Evolutionary conservation across 2,329 filamentous ascomycete genomes (phyloP), one percentile per base, ranked within the genome.

Genomic region (Epichloe typhina): DNA sequence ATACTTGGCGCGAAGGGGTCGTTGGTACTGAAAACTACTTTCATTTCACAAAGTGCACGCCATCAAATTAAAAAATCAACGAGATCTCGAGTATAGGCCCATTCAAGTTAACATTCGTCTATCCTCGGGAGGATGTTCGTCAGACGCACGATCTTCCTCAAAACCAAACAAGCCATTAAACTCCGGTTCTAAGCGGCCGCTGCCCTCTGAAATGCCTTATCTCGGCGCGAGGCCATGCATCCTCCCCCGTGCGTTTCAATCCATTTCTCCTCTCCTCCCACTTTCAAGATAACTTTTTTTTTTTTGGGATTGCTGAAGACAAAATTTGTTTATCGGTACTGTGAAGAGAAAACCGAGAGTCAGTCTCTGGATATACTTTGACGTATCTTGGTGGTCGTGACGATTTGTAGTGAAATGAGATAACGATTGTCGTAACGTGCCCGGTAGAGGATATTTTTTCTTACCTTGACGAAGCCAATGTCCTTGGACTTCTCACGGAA

Each of bases 401-500:
- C 9, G 31, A 31, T 11, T 31, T 9, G 26, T 31, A 31, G 3
- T 31, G 31, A 31, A 31, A 8, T 8, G 8, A 31, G 26, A 26
- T 19, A 5, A 38, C 21, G 17, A 36, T 26, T 15, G 7, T 13
- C 3, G 37, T 42, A 23, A 6, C 12, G 5, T 5, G 3, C 6
- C 3, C 3, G 21, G 7, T 17, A 15, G n/a, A 35, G 6, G 2
- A 21, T 23, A 8, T 23, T 3, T 33, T 33, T n/a, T 33, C 49
- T 50, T 66, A 83, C 80, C 82, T 85, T 84, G 74, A 79, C 74
- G 73, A 85, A 85, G 65, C 82, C 82, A 71, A 85, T 84, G 67
- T 85, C 82, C 70, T 78, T 72, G 61, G 79, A 72, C 77, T 84
- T 84, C 76, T 85, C 82, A 66, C 82, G 78, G 79, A 84, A 86